A percentile compares a stretch with the other conserved stretches of the same genome.
Evolutionary conservation across 78 protist genomes (phyloP).

Genomic region (Salpingoeca rosetta): DNA sequence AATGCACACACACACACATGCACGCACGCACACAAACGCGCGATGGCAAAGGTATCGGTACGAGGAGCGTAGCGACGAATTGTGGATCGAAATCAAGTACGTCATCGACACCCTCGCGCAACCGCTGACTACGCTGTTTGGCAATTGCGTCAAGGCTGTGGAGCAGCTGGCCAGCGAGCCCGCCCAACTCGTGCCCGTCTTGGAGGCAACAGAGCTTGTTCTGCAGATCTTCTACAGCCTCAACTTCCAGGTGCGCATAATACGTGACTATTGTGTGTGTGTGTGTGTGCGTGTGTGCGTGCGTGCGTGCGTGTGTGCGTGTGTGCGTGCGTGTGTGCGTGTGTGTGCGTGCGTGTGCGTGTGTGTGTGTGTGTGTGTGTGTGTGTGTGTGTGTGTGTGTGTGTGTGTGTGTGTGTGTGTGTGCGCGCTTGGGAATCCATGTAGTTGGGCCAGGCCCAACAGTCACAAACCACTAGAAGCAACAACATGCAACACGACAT

Average conservation of each 20-base stretch:
- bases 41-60: background rate
- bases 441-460: no score
- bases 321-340: background rate
- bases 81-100: conserved; percentile 6
- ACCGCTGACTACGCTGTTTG: conserved; percentile 2
- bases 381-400: background rate
- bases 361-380: background rate
- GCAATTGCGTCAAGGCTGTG: background rate
- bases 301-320: conserved; percentile 1
- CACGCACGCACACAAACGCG: no score
- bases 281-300: background rate
- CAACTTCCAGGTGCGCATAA: conserved; percentile 9
- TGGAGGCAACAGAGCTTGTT: background rate
- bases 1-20: no score
- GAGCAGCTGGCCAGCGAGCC: background rate
- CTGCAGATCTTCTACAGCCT: conserved; percentile 11
- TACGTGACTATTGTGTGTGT: no score
- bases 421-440: no score
- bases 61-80: background rate
- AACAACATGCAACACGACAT: no score
- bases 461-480: no score
- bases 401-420: no score
- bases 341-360: background rate
- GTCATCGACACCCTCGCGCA: background rate
- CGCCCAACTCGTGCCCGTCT: background rate